A percentile compares a stretch with the other conserved stretches of the same genome.
Evolutionary conservation across 2,329 filamentous ascomycete species (phyloP).

Genomic region (Elsinoe batatas): DNA sequence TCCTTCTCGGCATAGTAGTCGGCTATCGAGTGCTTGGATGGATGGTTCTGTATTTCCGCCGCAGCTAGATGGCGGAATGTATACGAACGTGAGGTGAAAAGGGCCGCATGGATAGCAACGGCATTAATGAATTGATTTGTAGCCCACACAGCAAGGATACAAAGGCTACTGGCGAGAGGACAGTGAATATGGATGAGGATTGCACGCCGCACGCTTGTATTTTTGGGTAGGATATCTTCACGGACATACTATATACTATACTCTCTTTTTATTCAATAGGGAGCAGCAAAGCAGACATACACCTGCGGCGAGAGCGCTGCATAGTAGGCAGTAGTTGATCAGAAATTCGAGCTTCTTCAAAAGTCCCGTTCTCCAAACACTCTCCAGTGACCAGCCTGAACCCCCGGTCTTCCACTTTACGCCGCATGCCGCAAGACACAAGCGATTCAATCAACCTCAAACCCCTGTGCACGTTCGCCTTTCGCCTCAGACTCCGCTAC

Average conservation of each 20-base stretch:
- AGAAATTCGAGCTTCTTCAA: not conserved
- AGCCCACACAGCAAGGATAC: not conserved
- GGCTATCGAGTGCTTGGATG: slow-evolving; percentile 63
- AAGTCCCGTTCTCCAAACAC: not conserved
- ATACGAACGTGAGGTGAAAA: not conserved
- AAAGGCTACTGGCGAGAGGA: not conserved
- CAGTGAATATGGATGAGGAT: not conserved
- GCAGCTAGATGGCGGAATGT: slow-evolving; percentile 16
- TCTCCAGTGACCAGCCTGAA: too few relatives aligned
- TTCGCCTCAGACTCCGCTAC: not conserved
- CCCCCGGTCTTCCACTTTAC: too few relatives aligned
- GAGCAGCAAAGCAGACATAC: not conserved
- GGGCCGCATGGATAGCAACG: slow-evolving; percentile 1
- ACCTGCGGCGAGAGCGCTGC: not conserved
- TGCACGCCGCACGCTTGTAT: not conserved
- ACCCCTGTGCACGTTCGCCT: not conserved
- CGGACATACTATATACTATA: slow-evolving; percentile 5
- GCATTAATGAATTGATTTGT: slow-evolving; percentile 6
- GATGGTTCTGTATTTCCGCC: slow-evolving; percentile 44
- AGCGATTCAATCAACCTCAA: not conserved
- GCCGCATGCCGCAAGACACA: not conserved
- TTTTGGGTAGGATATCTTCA: not conserved
- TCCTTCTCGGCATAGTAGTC: slow-evolving; percentile 64
- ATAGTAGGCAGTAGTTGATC: not conserved
- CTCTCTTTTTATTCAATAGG: slow-evolving; percentile 2